Base-by-base conservation (phyloP, 2,329 filamentous ascomycete species). In the Truncatella angustata region DNA sequence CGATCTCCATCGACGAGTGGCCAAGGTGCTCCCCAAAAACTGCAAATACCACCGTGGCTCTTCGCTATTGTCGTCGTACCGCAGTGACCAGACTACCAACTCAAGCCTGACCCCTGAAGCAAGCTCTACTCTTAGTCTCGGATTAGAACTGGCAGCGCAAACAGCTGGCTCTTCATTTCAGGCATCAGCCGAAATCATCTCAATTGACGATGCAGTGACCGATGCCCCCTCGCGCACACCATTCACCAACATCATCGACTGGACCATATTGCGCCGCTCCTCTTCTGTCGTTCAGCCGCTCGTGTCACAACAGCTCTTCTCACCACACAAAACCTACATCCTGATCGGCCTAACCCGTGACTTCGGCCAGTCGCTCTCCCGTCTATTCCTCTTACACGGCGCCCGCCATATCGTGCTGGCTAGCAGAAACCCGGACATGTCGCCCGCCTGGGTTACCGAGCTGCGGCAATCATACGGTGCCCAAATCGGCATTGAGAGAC, bases 331-430 rank as follows among this genome's bases (percentile, higher is more conserved):
- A 52, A 73, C 73, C 0, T 75, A 76, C 50, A 49, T 73, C 10
- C 55, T 76, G 0, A 59, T 71, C 6, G 73, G 73, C 6, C 56
- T 75, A 39, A 75, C 73, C 0, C 67, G 71, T n/a, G 73, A 76
- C 51, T 63, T 75, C 14, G 73, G 73, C 11, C 73, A 76, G 57
- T 74, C 71, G 45, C 52, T 76, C n/a, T 70, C 68, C 52, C 63
- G 64, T 1, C 60, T 76, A 0, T 64, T 76, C 21, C 57, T 68
- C 2, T 40, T 63, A 10, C 64, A 70, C 4, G 73, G 73, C 0
- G 73, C 73, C 0, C 60, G 66, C 0, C 53, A 73, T 56, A 62
- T 76, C 34, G 66, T 74, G 1, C 55, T 75, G 3, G 67, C 68
- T 14, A 75, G 72, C 56, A 69, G 73, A 2, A 71, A 65, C n/a